Evolutionary conservation across 2,329 filamentous ascomycete species (phyloP).

Genomic region (Diaporthe citri): DNA sequence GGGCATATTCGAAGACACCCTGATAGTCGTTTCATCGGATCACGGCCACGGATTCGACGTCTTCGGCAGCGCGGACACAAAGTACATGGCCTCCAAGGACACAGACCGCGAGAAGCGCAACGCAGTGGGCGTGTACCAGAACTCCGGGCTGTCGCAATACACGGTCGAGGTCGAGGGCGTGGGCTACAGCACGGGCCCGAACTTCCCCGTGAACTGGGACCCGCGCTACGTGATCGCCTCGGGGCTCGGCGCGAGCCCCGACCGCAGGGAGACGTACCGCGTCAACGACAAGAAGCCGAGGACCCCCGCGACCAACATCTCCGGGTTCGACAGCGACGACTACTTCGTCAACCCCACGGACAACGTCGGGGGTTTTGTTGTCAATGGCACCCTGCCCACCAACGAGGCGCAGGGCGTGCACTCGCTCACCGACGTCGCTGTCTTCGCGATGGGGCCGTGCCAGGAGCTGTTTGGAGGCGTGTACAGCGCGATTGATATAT

Average conservation of each 20-base stretch:
- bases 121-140: constrained; percentile 79
- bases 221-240: constrained; percentile 84
- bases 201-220: constrained; percentile 88
- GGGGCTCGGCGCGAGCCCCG: constrained; percentile 78
- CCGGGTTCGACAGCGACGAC: constrained; percentile 59
- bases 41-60: constrained; percentile 91
- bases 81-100: constrained; percentile 76
- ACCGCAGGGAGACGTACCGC: constrained; percentile 81
- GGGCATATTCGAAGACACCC: constrained; percentile 78
- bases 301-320: constrained; percentile 67
- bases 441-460: constrained; percentile 84
- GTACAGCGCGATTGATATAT: constrained; percentile 79
- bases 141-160: constrained; percentile 83
- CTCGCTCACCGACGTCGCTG: constrained; percentile 81
- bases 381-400: constrained; percentile 81
- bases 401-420: constrained; percentile 77
- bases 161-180: constrained; percentile 68
- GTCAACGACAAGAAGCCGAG: constrained; percentile 77
- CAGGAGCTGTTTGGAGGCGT: constrained; percentile 81
- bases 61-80: constrained; percentile 83
- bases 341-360: constrained; percentile 73
- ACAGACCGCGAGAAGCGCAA: constrained; percentile 79
- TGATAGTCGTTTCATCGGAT: constrained; percentile 86
- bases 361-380: constrained; percentile 71
- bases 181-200: constrained; percentile 78